Percentiles rank a stretch among this genome's conserved stretches.
Evolutionary conservation across 441 rosid genomes (phyloP).

Genomic region (Croton laevigatus): DNA sequence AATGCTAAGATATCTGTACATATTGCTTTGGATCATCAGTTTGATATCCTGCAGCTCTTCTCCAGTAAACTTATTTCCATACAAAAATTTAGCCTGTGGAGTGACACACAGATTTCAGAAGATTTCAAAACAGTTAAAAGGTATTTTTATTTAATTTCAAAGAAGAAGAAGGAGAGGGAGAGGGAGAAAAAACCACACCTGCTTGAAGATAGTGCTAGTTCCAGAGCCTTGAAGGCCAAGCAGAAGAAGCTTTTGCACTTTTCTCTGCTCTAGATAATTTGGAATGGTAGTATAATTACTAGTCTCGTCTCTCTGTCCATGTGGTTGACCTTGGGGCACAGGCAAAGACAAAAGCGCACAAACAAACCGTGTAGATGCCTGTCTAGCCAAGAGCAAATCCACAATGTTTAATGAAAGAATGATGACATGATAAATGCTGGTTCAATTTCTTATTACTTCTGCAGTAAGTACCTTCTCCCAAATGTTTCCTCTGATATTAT

Average conservation of each 20-base stretch:
- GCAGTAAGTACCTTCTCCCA: slow-evolving; percentile 84
- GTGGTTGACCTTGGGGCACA: slow-evolving; percentile 57
- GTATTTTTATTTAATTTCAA: no score
- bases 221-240: slow-evolving; percentile 73
- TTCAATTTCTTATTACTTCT: slow-evolving; percentile 9
- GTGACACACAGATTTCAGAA: slow-evolving; percentile 15
- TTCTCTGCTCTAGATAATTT: slow-evolving; percentile 63
- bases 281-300: slow-evolving; percentile 64
- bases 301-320: slow-evolving; percentile 52
- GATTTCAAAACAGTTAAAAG: background rate
- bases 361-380: slow-evolving; percentile 75
- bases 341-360: slow-evolving; percentile 75
- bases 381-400: slow-evolving; percentile 40
- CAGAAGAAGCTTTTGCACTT: slow-evolving; percentile 63
- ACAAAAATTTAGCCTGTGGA: slow-evolving; percentile 91
- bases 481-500: slow-evolving; percentile 95
- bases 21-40: slow-evolving; percentile 98
- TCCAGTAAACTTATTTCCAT: slow-evolving; percentile 76
- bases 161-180: background rate
- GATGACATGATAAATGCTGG: slow-evolving; percentile 11
- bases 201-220: slow-evolving; percentile 86
- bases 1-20: slow-evolving; percentile 95
- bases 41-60: slow-evolving; percentile 92
- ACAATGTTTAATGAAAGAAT: slow-evolving; percentile 22
- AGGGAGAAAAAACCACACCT: slow-evolving; percentile 36